phyloP scores from a whole-genome alignment of 1,139 yeast genomes.

The Yamadazyma atmosphaerica region DNA sequence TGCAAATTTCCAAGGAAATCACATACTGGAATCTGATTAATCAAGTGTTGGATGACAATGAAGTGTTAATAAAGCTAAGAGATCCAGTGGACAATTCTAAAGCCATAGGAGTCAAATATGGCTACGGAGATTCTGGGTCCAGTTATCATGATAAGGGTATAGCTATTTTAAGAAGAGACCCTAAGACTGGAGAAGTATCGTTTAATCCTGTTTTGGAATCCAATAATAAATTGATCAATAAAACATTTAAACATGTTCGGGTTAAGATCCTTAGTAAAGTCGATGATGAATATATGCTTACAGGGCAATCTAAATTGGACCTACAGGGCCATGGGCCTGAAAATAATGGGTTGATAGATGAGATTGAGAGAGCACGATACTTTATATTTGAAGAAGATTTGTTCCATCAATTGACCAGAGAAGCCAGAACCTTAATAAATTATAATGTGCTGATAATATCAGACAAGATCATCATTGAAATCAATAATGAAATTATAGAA shows the following conservation, averaged over 20 bases:
- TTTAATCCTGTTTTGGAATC: slow-evolving; percentile 31
- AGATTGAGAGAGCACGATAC: slow-evolving; percentile 62
- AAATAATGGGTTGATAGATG: slow-evolving; percentile 45
- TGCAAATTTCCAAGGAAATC: slow-evolving; percentile 62
- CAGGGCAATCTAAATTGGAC: slow-evolving; percentile 46
- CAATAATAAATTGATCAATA: slow-evolving; percentile 25
- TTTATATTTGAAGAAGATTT: slow-evolving; percentile 85
- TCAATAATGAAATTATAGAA: slow-evolving; percentile 68
- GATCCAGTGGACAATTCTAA: slow-evolving; percentile 49
- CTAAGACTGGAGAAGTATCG: slow-evolving; percentile 31
- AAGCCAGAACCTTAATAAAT: slow-evolving; percentile 70
- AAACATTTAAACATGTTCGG: slow-evolving; percentile 43
- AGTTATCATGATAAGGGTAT: slow-evolving; percentile 70
- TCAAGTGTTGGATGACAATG: slow-evolving; percentile 55
- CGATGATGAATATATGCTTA: slow-evolving; percentile 51
- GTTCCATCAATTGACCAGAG: slow-evolving; percentile 68
- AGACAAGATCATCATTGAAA: slow-evolving; percentile 65
- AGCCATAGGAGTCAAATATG: slow-evolving; percentile 78
- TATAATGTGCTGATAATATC: slow-evolving; percentile 69
- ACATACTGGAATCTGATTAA: slow-evolving; percentile 70
- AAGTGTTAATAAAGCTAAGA: slow-evolving; percentile 69
- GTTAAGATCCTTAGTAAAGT: slow-evolving; percentile 55
- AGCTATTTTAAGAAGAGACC: slow-evolving; percentile 57
- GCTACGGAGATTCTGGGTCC: slow-evolving; percentile 90
- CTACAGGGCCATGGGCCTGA: slow-evolving; percentile 22